Percentiles rank a stretch among this genome's conserved stretches.
phyloP scores from a whole-genome alignment of 1,284 basidiomycete species.

The Fomitopsis betulina region DNA sequence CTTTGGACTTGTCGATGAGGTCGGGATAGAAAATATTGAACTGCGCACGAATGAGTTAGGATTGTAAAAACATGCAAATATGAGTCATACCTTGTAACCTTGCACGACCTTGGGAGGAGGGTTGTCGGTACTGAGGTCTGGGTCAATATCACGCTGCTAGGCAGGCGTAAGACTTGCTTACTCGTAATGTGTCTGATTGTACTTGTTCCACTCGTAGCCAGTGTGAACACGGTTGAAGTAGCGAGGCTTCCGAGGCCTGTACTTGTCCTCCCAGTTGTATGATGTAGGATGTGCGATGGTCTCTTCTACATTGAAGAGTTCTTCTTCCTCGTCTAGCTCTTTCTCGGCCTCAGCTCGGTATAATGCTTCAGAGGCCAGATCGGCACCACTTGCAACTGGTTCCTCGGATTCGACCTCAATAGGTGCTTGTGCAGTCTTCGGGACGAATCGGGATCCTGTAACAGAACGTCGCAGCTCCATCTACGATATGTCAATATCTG shows the following conservation, averaged over 20 bases:
- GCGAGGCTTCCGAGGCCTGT: conserved; percentile 94
- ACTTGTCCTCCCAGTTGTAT: conserved; percentile 99
- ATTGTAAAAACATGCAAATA: not conserved
- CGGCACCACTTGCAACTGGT: conserved; percentile 62
- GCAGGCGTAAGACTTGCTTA: conserved; percentile 38
- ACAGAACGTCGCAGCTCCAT: conserved; percentile 74
- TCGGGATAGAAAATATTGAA: conserved; percentile 97
- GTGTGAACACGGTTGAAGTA: conserved; percentile 99
- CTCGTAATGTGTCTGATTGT: conserved; percentile 99
- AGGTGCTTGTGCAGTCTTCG: conserved; percentile 57
- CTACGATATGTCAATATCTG: conserved; percentile 34
- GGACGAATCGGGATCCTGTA: conserved; percentile 79
- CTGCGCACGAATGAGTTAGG: conserved; percentile 28
- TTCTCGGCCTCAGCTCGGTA: conserved; percentile 87
- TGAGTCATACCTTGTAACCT: conserved; percentile 81
- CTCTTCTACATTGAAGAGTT: conserved; percentile 89
- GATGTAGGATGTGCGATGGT: conserved; percentile 75
- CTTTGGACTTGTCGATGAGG: conserved; percentile 94
- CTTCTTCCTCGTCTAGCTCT: conserved; percentile 93
- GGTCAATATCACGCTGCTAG: conserved; percentile 7
- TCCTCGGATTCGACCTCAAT: conserved; percentile 38
- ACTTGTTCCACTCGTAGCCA: conserved; percentile 99
- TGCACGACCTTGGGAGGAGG: conserved; percentile 97
- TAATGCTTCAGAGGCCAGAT: conserved; percentile 80
- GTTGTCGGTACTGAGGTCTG: conserved; percentile 73